These are phyloP conservation scores for Carex cristatella DNA, from an alignment of 176 grass and related monocot genomes.

Conservation along the genomic window DNA sequence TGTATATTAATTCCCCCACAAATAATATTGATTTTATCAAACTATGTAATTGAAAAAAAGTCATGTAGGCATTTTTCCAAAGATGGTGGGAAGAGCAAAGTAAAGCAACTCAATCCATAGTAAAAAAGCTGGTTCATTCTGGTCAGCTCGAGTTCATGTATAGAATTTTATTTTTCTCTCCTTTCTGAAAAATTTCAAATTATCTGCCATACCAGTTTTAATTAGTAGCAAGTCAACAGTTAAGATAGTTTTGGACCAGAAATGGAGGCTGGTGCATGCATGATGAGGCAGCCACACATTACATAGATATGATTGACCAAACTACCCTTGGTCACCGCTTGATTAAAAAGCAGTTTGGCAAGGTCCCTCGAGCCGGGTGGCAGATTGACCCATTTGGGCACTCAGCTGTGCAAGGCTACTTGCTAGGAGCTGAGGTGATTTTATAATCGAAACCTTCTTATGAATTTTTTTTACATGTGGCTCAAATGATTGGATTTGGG, in stretches of 20 bases:
- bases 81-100: constrained; percentile 93
- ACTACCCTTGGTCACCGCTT: constrained; percentile 75
- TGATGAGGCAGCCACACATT: constrained; percentile 87
- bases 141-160: constrained; percentile 95
- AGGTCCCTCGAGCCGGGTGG: constrained; percentile 73
- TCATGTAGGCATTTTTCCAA: constrained; percentile 87
- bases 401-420: constrained; percentile 78
- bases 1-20: neutral
- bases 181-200: constrained; percentile 2
- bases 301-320: constrained; percentile 98
- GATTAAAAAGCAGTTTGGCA: constrained; percentile 81
- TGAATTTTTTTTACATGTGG: neutral
- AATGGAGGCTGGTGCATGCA: constrained; percentile 98
- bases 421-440: constrained; percentile 79
- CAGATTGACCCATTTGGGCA: constrained; percentile 98
- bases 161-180: neutral
- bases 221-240: neutral
- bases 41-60: neutral
- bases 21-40: neutral
- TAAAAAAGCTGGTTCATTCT: constrained; percentile 57
- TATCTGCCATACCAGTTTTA: neutral
- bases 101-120: constrained; percentile 46
- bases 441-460: constrained; percentile 19
- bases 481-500: constrained; percentile 13
- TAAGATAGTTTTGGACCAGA: constrained; percentile 37